Evolutionary conservation across 139 green algal genomes (phyloP).

Genomic region (Haematococcus sp.): DNA sequence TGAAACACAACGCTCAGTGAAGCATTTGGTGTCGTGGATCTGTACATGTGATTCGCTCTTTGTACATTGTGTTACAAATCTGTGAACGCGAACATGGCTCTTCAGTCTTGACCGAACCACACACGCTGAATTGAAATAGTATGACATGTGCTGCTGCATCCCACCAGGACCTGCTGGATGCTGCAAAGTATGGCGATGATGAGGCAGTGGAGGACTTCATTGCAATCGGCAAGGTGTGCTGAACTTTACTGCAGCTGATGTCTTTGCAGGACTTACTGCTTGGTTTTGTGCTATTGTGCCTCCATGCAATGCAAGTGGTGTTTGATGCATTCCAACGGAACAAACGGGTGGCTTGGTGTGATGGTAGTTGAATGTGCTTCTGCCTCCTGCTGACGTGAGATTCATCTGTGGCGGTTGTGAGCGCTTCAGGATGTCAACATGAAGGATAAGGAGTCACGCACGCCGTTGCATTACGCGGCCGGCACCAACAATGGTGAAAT

Average conservation of each 20-base stretch:
- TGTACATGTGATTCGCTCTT: too few species aligned
- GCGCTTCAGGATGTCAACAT: constrained; percentile 52
- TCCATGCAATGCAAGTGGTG: background rate
- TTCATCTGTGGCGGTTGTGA: too few species aligned
- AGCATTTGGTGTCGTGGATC: too few species aligned
- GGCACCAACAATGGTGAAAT: constrained; percentile 44
- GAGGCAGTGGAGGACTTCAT: constrained; percentile 88
- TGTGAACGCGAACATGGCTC: too few species aligned
- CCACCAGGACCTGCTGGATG: constrained; percentile 67
- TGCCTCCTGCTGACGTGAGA: too few species aligned
- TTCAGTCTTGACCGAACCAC: too few species aligned
- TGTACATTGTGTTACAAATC: too few species aligned
- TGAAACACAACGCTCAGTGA: too few species aligned
- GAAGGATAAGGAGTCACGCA: constrained; percentile 63
- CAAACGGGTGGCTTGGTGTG: background rate
- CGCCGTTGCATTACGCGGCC: constrained; percentile 78
- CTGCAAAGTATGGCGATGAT: constrained; percentile 71
- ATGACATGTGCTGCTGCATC: too few species aligned
- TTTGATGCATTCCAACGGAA: background rate
- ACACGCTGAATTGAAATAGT: too few species aligned
- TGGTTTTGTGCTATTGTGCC: background rate
- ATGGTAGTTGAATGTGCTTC: too few species aligned
- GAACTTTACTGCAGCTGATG: background rate
- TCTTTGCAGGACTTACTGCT: background rate
- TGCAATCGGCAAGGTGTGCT: constrained; percentile 74